Evolutionary conservation across 2,329 filamentous ascomycete genomes (phyloP), one percentile per base, ranked within the genome.

Genomic region (Nemania bipapillata): DNA sequence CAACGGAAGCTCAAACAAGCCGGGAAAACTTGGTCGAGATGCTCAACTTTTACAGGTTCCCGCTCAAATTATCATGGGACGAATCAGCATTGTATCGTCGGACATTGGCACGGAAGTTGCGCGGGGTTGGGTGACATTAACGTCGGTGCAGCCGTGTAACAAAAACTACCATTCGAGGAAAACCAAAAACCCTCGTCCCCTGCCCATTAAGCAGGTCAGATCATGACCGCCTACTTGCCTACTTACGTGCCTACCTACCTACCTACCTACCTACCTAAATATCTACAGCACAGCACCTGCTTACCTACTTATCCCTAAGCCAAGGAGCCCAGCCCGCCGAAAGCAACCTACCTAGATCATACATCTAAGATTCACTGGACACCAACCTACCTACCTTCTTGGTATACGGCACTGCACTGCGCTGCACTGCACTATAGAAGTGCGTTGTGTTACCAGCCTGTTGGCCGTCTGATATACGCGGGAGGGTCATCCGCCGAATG

Each of bases 141-240:
- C 50, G 42, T 45, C 50, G 53, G 22, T 56, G 53, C 63, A 57
- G 37, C 49, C 28, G 40, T 50, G 49, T 49, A 20, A 54, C 40
- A 24, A 45, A 7, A 37, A 53, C n/a, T 22, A 28, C 5, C 5
- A 20, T 59, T 52, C 42, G n/a, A 62, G 45, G 32, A 62, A 15
- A 30, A 26, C 57, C 26, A 42, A 32, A 32, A 32, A 32, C 4
- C 4, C 9, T 9, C 30, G 4, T 9, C 9, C 40, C 40, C 40
- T 17, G 4, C 40, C 20, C 11, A 45, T 40, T 11, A 5, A 45
- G 35, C 28, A 47, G 26, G 35, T 35, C 54, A 26, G 22, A 57
- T 42, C 32, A 22, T n/a, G 6, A 12, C 45, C 40, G 24, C 8
- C 40, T n/a, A n/a, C n/a, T n/a, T n/a, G n/a, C n/a, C n/a, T n/a